A percentile compares a stretch with the other conserved stretches of the same genome.
phyloP scores from a whole-genome alignment of 2,329 filamentous ascomycete genomes.

The Cryphonectria japonica region DNA sequence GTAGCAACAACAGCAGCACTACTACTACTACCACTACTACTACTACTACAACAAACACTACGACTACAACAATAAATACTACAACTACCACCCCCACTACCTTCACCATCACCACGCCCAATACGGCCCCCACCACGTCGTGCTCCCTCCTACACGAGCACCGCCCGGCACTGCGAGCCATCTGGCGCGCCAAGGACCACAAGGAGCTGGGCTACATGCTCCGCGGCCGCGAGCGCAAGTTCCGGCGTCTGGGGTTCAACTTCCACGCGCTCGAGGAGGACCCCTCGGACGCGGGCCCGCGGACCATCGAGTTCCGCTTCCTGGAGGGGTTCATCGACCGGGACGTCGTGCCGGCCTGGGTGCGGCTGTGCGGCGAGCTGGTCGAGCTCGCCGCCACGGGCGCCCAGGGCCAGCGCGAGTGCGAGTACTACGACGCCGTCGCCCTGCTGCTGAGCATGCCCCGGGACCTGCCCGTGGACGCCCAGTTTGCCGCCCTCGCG shows the following conservation, averaged over 20 bases:
- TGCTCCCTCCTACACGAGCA: slow-evolving; percentile 22
- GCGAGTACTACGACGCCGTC: slow-evolving; percentile 22
- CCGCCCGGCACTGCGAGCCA: slow-evolving; percentile 36
- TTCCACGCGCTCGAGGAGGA: slow-evolving; percentile 41
- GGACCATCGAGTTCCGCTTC: slow-evolving; percentile 46
- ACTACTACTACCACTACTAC: no score
- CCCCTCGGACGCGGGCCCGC: slow-evolving; percentile 34
- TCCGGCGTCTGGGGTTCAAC: slow-evolving; percentile 46
- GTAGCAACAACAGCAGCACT: no score
- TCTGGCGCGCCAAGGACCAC: slow-evolving; percentile 37
- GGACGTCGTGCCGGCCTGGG: slow-evolving; percentile 40
- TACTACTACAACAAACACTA: no score
- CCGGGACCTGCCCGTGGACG: slow-evolving; percentile 11
- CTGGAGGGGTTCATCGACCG: slow-evolving; percentile 41
- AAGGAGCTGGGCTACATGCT: slow-evolving; percentile 41
- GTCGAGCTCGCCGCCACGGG: slow-evolving; percentile 35
- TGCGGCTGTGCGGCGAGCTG: slow-evolving; percentile 40
- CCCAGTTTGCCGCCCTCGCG: slow-evolving; percentile 17
- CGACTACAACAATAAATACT: no score
- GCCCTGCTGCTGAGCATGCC: slow-evolving; percentile 20
- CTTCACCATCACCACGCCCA: no score
- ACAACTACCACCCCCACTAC: no score
- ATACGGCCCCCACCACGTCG: no score
- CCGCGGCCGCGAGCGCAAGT: slow-evolving; percentile 39
- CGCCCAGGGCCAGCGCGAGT: slow-evolving; percentile 13